Evolutionary conservation across 1,284 basidiomycete species (phyloP).

Genomic region (Bondarzewia mesenterica): DNA sequence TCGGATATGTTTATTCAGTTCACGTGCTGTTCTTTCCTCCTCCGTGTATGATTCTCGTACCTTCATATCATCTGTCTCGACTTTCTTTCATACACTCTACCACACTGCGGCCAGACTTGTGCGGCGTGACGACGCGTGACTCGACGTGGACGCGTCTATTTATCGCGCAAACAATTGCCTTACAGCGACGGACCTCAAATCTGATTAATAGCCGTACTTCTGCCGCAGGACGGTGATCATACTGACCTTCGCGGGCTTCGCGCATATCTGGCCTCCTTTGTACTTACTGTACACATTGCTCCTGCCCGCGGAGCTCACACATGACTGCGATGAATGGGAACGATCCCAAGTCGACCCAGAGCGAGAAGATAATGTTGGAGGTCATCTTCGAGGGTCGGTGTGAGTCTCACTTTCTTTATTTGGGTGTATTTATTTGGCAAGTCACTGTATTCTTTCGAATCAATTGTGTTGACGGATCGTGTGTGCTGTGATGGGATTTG

Average conservation of each 20-base stretch:
- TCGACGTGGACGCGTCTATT: slow-evolving; percentile 3
- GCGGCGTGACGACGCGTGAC: slow-evolving; percentile 3
- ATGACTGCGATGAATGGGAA: neutral
- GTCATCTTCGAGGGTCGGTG: slow-evolving; percentile 1
- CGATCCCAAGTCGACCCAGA: neutral
- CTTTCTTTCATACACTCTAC: neutral
- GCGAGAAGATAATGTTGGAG: slow-evolving; percentile 2
- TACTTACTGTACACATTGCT: too few relatives aligned
- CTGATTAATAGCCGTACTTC: too few relatives aligned
- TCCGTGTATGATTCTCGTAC: too few relatives aligned
- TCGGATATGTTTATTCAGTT: neutral
- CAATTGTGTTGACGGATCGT: too few relatives aligned
- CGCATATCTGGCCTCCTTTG: too few relatives aligned
- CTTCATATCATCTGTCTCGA: too few relatives aligned
- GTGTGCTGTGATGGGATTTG: too few relatives aligned
- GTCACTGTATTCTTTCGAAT: too few relatives aligned
- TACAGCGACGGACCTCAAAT: too few relatives aligned
- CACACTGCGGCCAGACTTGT: neutral
- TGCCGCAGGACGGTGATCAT: too few relatives aligned
- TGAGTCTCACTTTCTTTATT: neutral
- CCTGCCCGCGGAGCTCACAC: neutral
- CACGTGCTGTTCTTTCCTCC: too few relatives aligned
- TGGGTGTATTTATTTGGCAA: neutral
- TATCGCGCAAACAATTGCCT: neutral
- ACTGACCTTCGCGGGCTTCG: too few relatives aligned